phyloP scores from a whole-genome alignment of 106 monocot species.

The Phalaenopsis aphrodite region DNA sequence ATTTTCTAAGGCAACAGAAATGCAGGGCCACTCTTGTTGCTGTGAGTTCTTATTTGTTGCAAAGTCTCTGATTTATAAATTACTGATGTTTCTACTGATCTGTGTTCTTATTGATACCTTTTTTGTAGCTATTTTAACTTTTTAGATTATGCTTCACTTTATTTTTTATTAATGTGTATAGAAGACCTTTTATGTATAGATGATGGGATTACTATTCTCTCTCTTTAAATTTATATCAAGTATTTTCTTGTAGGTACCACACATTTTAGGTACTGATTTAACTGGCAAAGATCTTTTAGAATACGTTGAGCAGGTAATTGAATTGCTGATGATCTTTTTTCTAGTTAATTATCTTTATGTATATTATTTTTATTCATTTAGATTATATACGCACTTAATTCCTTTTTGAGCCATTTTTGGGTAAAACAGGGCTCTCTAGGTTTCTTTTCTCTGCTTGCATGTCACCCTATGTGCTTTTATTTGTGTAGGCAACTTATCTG shows the following conservation, averaged over 20 bases:
- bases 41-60: slow-evolving; percentile 34
- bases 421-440: too few species aligned
- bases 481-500: too few species aligned
- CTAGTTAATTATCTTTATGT: too few species aligned
- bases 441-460: too few species aligned
- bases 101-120: background rate
- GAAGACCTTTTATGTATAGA: background rate
- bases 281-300: slow-evolving; percentile 80
- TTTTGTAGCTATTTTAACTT: background rate
- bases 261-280: slow-evolving; percentile 80
- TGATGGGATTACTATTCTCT: background rate
- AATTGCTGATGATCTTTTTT: background rate
- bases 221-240: background rate
- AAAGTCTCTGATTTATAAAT: background rate
- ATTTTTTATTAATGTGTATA: background rate
- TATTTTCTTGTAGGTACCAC: slow-evolving; percentile 65
- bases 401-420: background rate
- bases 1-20: slow-evolving; percentile 37
- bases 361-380: background rate
- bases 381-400: background rate
- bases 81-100: background rate
- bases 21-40: slow-evolving; percentile 53
- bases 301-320: slow-evolving; percentile 75
- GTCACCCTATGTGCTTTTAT: too few species aligned
- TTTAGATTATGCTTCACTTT: background rate